Evolutionary conservation across 768 basidiomycete genomes (phyloP).

Genomic region (Rhodocollybia butyracea): DNA sequence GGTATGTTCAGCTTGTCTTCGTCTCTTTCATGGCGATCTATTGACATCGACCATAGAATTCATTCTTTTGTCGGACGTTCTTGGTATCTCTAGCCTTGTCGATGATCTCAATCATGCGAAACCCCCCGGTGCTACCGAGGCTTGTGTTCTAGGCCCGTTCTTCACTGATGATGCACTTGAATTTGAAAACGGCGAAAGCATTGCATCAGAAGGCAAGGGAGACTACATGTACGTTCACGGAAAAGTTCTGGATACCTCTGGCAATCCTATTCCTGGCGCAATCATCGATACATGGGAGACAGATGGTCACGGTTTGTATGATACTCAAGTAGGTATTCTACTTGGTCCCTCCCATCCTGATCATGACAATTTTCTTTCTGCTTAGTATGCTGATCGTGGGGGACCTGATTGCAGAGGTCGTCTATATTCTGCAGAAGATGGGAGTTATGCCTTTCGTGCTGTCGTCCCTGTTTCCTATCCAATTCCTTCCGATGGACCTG

Average conservation of each 20-base stretch:
- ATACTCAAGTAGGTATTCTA: conserved; percentile 28
- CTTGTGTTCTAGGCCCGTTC: conserved; percentile 81
- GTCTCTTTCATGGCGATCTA: neutral
- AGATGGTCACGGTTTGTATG: conserved; percentile 53
- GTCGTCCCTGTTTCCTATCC: conserved; percentile 71
- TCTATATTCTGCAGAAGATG: conserved; percentile 54
- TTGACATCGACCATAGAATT: conserved; percentile 44
- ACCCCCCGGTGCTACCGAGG: conserved; percentile 61
- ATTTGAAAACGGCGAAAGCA: conserved; percentile 63
- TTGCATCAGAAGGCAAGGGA: conserved; percentile 86
- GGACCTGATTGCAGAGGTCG: conserved; percentile 75
- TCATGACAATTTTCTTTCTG: too few relatives aligned
- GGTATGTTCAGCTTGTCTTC: conserved; percentile 30
- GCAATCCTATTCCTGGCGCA: conserved; percentile 62
- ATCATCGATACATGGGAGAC: conserved; percentile 85
- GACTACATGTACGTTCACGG: conserved; percentile 83
- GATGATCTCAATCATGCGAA: conserved; percentile 72
- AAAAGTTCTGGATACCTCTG: conserved; percentile 56
- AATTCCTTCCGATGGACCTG: conserved; percentile 78
- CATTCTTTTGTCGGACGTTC: conserved; percentile 79
- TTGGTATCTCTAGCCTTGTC: conserved; percentile 78
- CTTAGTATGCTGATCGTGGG: conserved; percentile 54
- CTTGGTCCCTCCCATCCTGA: too few relatives aligned
- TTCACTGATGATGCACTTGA: conserved; percentile 75
- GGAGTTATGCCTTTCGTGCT: conserved; percentile 67